Base-by-base conservation (phyloP, 345 rosid genomes). In the Populus tremula region DNA sequence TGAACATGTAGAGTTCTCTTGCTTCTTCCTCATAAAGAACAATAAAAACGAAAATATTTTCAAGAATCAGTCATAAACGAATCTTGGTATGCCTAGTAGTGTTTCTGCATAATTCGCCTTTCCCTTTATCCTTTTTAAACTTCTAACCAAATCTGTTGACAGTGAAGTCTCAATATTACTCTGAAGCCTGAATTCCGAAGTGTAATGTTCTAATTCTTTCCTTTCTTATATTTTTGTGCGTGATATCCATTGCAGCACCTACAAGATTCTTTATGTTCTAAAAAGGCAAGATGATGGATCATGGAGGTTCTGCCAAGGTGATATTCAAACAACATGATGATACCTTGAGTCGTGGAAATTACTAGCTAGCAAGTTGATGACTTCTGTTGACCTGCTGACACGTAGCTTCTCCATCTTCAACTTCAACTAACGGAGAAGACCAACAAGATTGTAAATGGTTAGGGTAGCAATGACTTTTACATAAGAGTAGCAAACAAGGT, bases 231-330 rank as follows among this genome's bases (percentile, higher is more conserved):
- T 54, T 25, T 43, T 14, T 47, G 33, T 76, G 35, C 45, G 18
- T 36, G 17, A 20, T 33, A 33, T 69, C 36, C 10, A 67, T 23
- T 86, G 81, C 89, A 95, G 98, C 88, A 86, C 91, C 6, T 96
- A 96, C 74, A 87, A 85, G 73, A 84, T 88, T 80, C 93, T 81
- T 5, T 92, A 96, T 79, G 75, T 88, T 18, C 86, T 96, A 74
- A 92, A 80, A 84, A 92, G 86, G 88, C 96, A 88, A 86, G 97
- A 87, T 49, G 96, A 92, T 50, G 97, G 97, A 74, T 86, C 88
- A 6, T 96, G 97, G 98, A 91, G 83, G 85, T 93, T 96, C 82
- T 93, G 98, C 74, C 76, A 83, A 82, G 87, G 91, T 49, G 91
- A 92, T 68, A 83, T 93, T 71, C 88, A 86, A 78, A 78, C 84